Percentiles rank a stretch among this genome's conserved stretches.
These are phyloP conservation scores for Tricholomella constricta DNA, from an alignment of 768 basidiomycete genomes.

Conservation along the genomic window DNA sequence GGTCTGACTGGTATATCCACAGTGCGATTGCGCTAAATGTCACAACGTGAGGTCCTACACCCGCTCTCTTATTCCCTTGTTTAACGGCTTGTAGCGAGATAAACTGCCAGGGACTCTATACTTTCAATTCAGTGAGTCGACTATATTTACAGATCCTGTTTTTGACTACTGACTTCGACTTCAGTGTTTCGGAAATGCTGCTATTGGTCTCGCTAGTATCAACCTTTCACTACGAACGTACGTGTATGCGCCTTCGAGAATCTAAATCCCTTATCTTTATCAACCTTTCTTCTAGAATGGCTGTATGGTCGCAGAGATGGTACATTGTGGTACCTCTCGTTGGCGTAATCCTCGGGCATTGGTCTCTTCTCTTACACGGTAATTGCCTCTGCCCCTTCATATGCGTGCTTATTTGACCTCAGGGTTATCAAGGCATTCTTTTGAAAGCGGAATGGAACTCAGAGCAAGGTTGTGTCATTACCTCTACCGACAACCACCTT, in stretches of 20 bases:
- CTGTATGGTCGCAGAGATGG: slow-evolving; percentile 65
- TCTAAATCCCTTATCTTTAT: neutral
- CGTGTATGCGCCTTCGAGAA: slow-evolving; percentile 18
- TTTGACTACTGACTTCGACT: neutral
- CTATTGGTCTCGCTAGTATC: slow-evolving; percentile 70
- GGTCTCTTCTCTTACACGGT: slow-evolving; percentile 74
- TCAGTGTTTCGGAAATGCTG: slow-evolving; percentile 59
- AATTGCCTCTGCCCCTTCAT: slow-evolving; percentile 3
- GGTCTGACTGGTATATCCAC: slow-evolving; percentile 1
- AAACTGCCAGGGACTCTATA: slow-evolving; percentile 69
- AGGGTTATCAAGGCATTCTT: slow-evolving; percentile 46
- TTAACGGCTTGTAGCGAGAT: slow-evolving; percentile 38
- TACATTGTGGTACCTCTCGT: slow-evolving; percentile 55
- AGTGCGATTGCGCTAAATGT: slow-evolving; percentile 64
- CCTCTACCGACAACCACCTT: slow-evolving; percentile 55
- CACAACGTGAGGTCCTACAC: slow-evolving; percentile 39
- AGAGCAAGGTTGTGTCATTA: slow-evolving; percentile 56
- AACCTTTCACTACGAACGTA: slow-evolving; percentile 72
- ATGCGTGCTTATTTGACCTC: neutral
- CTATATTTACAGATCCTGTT: neutral
- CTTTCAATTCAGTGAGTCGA: slow-evolving; percentile 55
- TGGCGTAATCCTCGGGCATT: slow-evolving; percentile 64
- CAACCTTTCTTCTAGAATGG: slow-evolving; percentile 47
- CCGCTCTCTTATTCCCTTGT: slow-evolving; percentile 1
- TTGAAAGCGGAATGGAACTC: slow-evolving; percentile 59